Evolutionary conservation across 176 grass and related monocot species (phyloP).

Genomic region (Ananas comosus): DNA sequence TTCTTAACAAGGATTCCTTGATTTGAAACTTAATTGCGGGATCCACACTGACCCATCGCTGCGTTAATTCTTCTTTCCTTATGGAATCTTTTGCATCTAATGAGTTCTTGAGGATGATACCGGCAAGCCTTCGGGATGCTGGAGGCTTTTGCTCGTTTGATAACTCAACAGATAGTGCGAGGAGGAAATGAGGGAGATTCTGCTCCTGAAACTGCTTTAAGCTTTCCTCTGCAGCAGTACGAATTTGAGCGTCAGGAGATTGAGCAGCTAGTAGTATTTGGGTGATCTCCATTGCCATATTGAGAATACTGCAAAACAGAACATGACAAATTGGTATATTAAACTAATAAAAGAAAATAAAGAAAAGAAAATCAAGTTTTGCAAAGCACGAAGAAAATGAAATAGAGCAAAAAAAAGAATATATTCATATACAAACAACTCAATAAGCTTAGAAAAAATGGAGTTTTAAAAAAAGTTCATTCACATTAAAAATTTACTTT

Average conservation of each 20-base stretch:
- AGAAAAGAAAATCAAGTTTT: conserved; percentile 6
- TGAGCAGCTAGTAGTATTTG: conserved; percentile 65
- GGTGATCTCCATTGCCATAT: conserved; percentile 60
- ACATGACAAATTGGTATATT: background rate
- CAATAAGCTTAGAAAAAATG: background rate
- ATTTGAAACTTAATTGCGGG: conserved; percentile 56
- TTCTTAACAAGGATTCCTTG: conserved; percentile 77
- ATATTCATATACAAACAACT: background rate
- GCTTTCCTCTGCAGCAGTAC: conserved; percentile 47
- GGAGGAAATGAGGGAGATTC: conserved; percentile 74
- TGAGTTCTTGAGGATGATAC: conserved; percentile 78
- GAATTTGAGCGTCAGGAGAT: conserved; percentile 57
- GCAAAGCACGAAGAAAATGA: background rate
- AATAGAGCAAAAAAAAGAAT: background rate
- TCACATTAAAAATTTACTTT: too few species aligned
- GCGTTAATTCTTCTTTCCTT: conserved; percentile 47
- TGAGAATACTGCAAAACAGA: conserved; percentile 11
- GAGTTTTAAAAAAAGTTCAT: background rate
- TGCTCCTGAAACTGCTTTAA: conserved; percentile 90
- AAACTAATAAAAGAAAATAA: background rate
- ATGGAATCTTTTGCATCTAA: conserved; percentile 64
- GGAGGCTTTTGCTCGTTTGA: conserved; percentile 57
- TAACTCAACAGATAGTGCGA: conserved; percentile 65
- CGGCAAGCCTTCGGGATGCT: conserved; percentile 71
- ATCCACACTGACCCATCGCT: conserved; percentile 66